Evolutionary conservation across 768 basidiomycete species (phyloP), one percentile per base, ranked within the genome.

Genomic region (Ramaria rubella): DNA sequence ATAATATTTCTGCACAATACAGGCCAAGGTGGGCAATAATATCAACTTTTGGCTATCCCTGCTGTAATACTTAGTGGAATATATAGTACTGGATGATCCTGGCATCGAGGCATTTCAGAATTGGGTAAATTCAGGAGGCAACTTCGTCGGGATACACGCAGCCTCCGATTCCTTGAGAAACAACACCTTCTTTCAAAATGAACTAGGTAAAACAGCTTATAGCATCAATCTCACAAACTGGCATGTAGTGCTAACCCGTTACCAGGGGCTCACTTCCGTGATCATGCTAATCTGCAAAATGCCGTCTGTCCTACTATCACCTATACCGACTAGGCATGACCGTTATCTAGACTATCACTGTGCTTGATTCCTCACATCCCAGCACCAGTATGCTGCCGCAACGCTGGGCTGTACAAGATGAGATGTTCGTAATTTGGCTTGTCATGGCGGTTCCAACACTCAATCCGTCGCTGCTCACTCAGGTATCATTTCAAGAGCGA

Each of bases 1-100:
- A 59, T 91, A 26, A 61, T 90, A 60, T 90, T 91, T 66, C 67
- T 90, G 55, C 79, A 76, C 46, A 88, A 79, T 26, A 84, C 83
- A 1, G 84, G 85, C 30, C 81, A 86, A 70, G 79, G 87, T 83
- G 57, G 44, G 77, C 66, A 6, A 23, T n/a, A n/a, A 12, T 29
- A 21, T 31, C 40, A 40, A 44, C 31, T 23, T 38, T 19, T 46
- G 40, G 24, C 42, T 48, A n/a, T 50, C 9, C 34, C 31, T 26
- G 29, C 43, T 44, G 17, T 17, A 54, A 21, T 54, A 26, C n/a
- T 17, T n/a, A n/a, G n/a, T 30, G 27, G 44, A 9, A 49, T 24
- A 27, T 24, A n/a, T 50, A 84, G 86, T 89, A 40, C 76, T 89
- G 27, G 81, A 85, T 62, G 73, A 73, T 19, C 57, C 69, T 5